These are phyloP conservation scores for Acacia acuminata DNA, from an alignment of 306 rosid species.

Conservation along the genomic window DNA sequence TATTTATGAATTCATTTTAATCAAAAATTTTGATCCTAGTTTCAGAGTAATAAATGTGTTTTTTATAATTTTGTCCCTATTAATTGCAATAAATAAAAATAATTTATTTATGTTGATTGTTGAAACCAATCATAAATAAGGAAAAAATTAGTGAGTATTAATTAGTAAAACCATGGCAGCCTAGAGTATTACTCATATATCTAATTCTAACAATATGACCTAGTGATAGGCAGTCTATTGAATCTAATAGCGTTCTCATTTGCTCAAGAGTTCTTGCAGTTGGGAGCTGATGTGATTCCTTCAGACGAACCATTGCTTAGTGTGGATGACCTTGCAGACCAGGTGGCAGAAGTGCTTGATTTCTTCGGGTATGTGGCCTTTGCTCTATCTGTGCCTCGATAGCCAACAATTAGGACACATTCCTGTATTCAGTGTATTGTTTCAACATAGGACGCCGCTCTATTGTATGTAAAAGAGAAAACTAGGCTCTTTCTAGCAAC, in stretches of 20 bases:
- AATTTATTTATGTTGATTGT: too few species aligned
- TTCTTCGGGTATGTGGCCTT: constrained; percentile 61
- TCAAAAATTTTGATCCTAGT: too few species aligned
- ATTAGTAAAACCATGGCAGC: background rate
- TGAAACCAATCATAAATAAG: too few species aligned
- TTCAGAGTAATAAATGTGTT: too few species aligned
- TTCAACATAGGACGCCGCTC: background rate
- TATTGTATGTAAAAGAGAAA: constrained; percentile 6
- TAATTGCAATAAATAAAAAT: too few species aligned
- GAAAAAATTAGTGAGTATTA: too few species aligned
- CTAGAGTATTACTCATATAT: background rate
- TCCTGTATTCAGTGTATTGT: background rate
- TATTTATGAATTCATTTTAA: too few species aligned
- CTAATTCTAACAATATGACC: background rate
- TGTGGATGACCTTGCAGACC: constrained; percentile 84
- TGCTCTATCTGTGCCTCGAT: background rate
- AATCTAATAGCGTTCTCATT: constrained; percentile 41
- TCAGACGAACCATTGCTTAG: constrained; percentile 75
- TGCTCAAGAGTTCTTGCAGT: constrained; percentile 72
- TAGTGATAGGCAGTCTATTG: background rate
- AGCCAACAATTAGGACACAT: background rate
- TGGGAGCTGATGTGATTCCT: constrained; percentile 89
- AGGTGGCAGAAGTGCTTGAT: constrained; percentile 86
- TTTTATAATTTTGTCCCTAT: too few species aligned
- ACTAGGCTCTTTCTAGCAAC: background rate